phyloP scores from a whole-genome alignment of 2,329 filamentous ascomycete genomes.

The Fusarium tricinctum region DNA sequence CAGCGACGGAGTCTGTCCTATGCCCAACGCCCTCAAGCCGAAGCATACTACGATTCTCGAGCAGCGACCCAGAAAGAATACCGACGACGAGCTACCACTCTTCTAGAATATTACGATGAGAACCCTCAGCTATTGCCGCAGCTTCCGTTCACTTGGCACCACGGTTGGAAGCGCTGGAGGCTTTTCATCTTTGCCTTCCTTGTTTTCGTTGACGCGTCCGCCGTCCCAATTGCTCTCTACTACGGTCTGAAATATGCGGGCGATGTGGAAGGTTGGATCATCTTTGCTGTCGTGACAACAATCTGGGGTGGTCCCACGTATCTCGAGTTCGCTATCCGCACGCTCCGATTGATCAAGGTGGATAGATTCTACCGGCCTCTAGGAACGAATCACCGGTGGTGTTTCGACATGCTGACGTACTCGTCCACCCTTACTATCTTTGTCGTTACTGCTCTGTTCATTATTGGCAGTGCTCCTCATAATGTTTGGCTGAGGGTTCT shows the following conservation, averaged over 20 bases:
- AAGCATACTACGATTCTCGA: constrained; percentile 58
- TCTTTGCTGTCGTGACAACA: constrained; percentile 67
- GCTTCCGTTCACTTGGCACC: constrained; percentile 59
- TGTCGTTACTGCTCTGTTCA: constrained; percentile 64
- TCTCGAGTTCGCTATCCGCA: constrained; percentile 65
- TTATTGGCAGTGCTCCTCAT: constrained; percentile 66
- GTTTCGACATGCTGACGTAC: constrained; percentile 64
- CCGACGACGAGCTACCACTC: constrained; percentile 53
- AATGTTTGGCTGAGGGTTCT: constrained; percentile 64
- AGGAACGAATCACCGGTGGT: constrained; percentile 62
- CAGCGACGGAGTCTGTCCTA: constrained; percentile 55
- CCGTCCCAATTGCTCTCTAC: constrained; percentile 65
- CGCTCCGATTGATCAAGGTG: constrained; percentile 63
- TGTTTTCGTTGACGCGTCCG: constrained; percentile 61
- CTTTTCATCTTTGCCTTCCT: constrained; percentile 64
- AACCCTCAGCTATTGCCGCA: constrained; percentile 57
- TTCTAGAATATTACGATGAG: constrained; percentile 58
- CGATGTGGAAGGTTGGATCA: constrained; percentile 57
- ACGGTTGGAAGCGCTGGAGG: constrained; percentile 58
- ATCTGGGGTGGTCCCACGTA: constrained; percentile 70
- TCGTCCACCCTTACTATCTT: constrained; percentile 63
- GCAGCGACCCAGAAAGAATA: constrained; percentile 55
- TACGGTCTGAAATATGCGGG: constrained; percentile 63
- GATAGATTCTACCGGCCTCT: constrained; percentile 65
- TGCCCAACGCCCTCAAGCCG: constrained; percentile 52